Evolutionary conservation across 1,284 basidiomycete genomes (phyloP), one percentile per base, ranked within the genome.

Genomic region (Hortiboletus rubellus): DNA sequence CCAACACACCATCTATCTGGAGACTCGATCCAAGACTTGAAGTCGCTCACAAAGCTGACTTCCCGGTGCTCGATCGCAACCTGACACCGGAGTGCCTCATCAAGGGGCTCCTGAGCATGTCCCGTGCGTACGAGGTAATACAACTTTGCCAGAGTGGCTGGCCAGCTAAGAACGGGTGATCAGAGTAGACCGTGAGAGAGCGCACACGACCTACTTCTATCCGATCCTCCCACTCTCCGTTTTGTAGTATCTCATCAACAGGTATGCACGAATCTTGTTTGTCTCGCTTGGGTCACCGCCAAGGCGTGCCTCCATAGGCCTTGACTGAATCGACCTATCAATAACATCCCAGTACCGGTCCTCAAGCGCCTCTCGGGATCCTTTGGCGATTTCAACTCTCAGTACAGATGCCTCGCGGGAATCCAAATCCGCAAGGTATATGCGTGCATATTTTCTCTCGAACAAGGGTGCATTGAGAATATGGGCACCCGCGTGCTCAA

Each of bases 101-200:
- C 80, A 36, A 96, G 76, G 0, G 96, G 95, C 60, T 97, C 94
- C 43, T 83, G 76, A 12, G 80, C 72, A 70, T 96, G 87, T 1
- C 96, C 97, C 3, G 90, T 90, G 31, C 96, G 87, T 9, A 99
- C 79, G 10, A 99, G 83, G 74, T 92, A 94, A 76, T 93, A 99
- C 42, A 97, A 74, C 58, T 91, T 87, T 14, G 96, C 96, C 22
- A 22, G 22, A 22, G 22, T 22, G 22, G 22, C 22, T 22, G 22
- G 22, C 22, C 22, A 22, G 22, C 22, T 22, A 22, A 22, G 22
- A 18, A 44, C 31, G 7, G 7, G 44, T 31, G 44, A 18, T 58
- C 12, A 62, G 51, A 50, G 27, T 27, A 15, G 46, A 46, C 8
- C 22, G 0, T 10, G 3, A 38, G 52, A 44, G 14, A 50, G 1